Base-by-base conservation (phyloP, 768 basidiomycete genomes). In the Mycena sanguinolenta region DNA sequence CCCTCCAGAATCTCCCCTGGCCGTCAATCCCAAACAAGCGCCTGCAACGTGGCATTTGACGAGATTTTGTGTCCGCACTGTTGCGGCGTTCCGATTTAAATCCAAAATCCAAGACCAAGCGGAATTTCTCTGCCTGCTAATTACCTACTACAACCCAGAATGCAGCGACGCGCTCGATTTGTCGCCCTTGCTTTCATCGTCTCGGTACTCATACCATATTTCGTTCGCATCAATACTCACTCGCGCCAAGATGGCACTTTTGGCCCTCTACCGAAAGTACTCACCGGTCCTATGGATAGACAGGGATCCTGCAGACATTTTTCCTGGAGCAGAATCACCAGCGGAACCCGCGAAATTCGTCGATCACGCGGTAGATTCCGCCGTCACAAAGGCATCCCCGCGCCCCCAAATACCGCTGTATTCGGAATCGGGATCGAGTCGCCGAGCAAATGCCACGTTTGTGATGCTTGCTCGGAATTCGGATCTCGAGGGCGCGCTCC, bases 381-480 rank as follows among this genome's bases (percentile, higher is more conserved):
- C 13, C 30, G 9, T 13, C 25, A 23, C 49, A 7, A 10, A 25
- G 25, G 16, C n/a, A 12, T 34, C 9, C 4, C 36, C 23, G 12
- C 54, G 13, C 21, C 21, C n/a, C n/a, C 46, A 19, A 25, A 34
- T 23, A 27, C 19, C 12, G 7, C 2, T 42, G 16, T n/a, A 74
- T 21, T 16, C 34, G 13, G 36, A 36, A n/a, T n/a, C n/a, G 32
- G 10, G 36, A 36, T 21, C 34, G 21, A 17, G 7, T 1, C 54
- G 67, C 1, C 80, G 79, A n/a, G 88, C 87, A 3, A 91, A 92
- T 63, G 91, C 91, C 12, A 88, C 87, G 0, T 85, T 91, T 67
- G 79, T 91, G 28, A 83, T 91, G 53, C 80, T 92, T 14, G 87
- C 84, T 1, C 80, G 86, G 17, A 87, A 89, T 73, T 78, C 74